These are phyloP conservation scores for Penicillium longicatenatum DNA, from an alignment of 495 filamentous ascomycete species.

Conservation along the genomic window DNA sequence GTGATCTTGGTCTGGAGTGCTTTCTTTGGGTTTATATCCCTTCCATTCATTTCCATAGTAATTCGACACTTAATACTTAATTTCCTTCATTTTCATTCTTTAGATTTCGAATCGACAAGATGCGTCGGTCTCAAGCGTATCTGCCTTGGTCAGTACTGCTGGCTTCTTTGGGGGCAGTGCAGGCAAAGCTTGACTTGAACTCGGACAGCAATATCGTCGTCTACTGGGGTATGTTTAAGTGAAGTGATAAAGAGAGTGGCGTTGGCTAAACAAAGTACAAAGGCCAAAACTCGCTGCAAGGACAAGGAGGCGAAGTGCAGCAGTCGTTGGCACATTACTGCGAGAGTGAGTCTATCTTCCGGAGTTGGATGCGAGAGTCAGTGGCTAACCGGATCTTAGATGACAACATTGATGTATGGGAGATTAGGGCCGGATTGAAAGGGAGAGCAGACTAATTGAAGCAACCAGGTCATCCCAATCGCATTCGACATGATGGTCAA, in stretches of 20 bases:
- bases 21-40: constrained; percentile 12
- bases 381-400: constrained; percentile 18
- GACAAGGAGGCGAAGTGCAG: constrained; percentile 49
- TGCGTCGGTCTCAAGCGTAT: constrained; percentile 29
- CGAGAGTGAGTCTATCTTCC: constrained; percentile 45
- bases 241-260: neutral
- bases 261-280: neutral
- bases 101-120: constrained; percentile 10
- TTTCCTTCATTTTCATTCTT: constrained; percentile 6
- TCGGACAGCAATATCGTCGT: constrained; percentile 56
- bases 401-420: constrained; percentile 43
- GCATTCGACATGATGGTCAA: constrained; percentile 62
- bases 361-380: neutral
- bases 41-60: constrained; percentile 8
- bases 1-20: constrained; percentile 11
- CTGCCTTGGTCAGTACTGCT: constrained; percentile 30
- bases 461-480: constrained; percentile 56
- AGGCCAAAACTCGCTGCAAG: constrained; percentile 63
- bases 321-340: constrained; percentile 60
- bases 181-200: constrained; percentile 45
- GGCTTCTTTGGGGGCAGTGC: constrained; percentile 34
- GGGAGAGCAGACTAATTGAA: constrained; percentile 6
- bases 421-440: neutral
- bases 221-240: constrained; percentile 58
- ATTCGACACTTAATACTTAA: constrained; percentile 7